Conservation (phyloP, 495 filamentous ascomycete species). For the Podospora australis region DNA sequence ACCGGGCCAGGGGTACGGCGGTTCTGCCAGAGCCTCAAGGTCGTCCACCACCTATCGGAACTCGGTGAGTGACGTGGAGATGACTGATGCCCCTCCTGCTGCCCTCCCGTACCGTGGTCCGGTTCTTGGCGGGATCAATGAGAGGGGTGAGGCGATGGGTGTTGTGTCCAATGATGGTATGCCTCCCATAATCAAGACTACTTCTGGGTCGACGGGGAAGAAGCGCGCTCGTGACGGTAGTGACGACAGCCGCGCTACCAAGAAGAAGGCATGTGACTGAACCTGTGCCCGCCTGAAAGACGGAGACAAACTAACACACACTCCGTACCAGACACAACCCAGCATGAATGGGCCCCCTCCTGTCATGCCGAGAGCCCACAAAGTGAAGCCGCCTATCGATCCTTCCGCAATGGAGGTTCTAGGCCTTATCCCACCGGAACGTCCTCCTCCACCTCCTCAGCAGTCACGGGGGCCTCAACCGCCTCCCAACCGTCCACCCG, state of each 20-base stretch:
- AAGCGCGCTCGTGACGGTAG: constrained; percentile 23
- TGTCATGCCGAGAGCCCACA: background rate
- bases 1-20: no score
- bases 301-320: background rate
- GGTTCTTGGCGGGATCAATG: constrained; percentile 21
- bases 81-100: constrained; percentile 19
- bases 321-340: constrained; percentile 9
- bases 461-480: background rate
- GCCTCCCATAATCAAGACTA: constrained; percentile 22
- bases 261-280: constrained; percentile 13
- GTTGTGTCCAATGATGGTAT: constrained; percentile 8
- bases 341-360: constrained; percentile 3
- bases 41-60: background rate
- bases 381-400: constrained; percentile 15
- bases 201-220: constrained; percentile 13
- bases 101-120: constrained; percentile 16
- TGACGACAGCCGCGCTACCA: constrained; percentile 9
- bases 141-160: constrained; percentile 17
- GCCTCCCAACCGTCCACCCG: background rate
- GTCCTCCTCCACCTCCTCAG: constrained; percentile 6
- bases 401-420: constrained; percentile 28
- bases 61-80: constrained; percentile 30
- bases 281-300: background rate
- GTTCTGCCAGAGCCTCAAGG: no score
- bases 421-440: constrained; percentile 20